Percentiles rank a stretch among this genome's conserved stretches.
Evolutionary conservation across 345 rosid species (phyloP).

Genomic region (Hibiscus syriacus): DNA sequence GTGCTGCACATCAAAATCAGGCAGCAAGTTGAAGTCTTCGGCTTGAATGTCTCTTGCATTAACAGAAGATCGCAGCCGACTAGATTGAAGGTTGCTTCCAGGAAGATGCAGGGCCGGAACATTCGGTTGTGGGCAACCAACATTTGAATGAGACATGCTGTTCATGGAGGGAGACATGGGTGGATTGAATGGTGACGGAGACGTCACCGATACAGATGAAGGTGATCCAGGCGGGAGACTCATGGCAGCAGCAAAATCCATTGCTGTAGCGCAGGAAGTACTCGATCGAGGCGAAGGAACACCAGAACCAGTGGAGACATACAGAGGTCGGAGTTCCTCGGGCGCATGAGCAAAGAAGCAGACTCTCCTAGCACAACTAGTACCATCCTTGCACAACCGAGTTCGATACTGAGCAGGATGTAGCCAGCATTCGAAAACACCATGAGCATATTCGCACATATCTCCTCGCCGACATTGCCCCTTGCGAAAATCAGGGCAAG

Average conservation of each 20-base stretch:
- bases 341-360: slow-evolving; percentile 91
- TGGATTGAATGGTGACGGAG: slow-evolving; percentile 76
- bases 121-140: slow-evolving; percentile 83
- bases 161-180: slow-evolving; percentile 80
- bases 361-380: slow-evolving; percentile 72
- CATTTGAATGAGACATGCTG: slow-evolving; percentile 61
- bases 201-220: slow-evolving; percentile 62
- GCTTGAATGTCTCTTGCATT: slow-evolving; percentile 63
- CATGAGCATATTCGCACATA: slow-evolving; percentile 97
- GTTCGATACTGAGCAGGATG: slow-evolving; percentile 97
- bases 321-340: slow-evolving; percentile 86
- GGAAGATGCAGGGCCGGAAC: slow-evolving; percentile 79
- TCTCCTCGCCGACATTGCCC: slow-evolving; percentile 92
- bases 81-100: slow-evolving; percentile 72
- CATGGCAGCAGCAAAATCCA: slow-evolving; percentile 81
- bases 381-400: slow-evolving; percentile 87
- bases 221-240: slow-evolving; percentile 80
- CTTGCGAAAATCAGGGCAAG: slow-evolving; percentile 91
- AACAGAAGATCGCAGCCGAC: slow-evolving; percentile 79
- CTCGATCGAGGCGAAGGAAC: slow-evolving; percentile 82
- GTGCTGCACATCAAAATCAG: slow-evolving; percentile 69
- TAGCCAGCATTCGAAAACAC: slow-evolving; percentile 97
- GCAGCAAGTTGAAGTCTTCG: slow-evolving; percentile 53
- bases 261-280: slow-evolving; percentile 47
- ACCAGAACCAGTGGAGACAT: slow-evolving; percentile 83